phyloP scores from a whole-genome alignment of 2,329 filamentous ascomycete genomes.

The Pseudogymnoascus verrucosus region DNA sequence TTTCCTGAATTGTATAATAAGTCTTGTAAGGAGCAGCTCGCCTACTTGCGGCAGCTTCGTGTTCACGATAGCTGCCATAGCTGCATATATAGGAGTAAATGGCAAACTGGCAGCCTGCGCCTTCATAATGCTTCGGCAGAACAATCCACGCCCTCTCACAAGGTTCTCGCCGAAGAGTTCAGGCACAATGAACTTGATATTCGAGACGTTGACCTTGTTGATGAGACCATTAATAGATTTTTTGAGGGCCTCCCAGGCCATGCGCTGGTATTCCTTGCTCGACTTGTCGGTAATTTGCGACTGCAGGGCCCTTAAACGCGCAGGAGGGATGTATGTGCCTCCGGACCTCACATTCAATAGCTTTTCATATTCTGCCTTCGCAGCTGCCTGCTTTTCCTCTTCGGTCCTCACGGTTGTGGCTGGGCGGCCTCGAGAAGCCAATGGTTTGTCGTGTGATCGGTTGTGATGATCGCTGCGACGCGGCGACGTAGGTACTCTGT shows the following conservation, averaged over 20 bases:
- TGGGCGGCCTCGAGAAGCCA: conserved; percentile 15
- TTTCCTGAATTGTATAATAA: conserved; percentile 91
- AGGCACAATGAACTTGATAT: conserved; percentile 95
- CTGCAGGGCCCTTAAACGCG: conserved; percentile 81
- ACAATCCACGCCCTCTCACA: conserved; percentile 80
- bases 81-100: conserved; percentile 93
- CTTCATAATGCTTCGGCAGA: conserved; percentile 97
- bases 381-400: conserved; percentile 78
- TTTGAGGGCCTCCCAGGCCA: conserved; percentile 98
- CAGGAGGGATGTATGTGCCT: conserved; percentile 93
- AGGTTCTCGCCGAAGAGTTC: conserved; percentile 95
- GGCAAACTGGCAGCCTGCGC: conserved; percentile 92
- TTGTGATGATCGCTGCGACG: conserved; percentile 21
- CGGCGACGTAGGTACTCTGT: conserved; percentile 16
- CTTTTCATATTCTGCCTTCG: conserved; percentile 90
- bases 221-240: conserved; percentile 98
- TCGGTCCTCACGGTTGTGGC: conserved; percentile 42
- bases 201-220: conserved; percentile 97
- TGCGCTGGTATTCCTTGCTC: conserved; percentile 95
- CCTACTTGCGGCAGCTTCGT: conserved; percentile 94
- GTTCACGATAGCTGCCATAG: conserved; percentile 94
- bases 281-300: conserved; percentile 95
- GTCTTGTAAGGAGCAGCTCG: conserved; percentile 74
- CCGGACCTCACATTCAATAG: conserved; percentile 87
- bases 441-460: conserved; percentile 13